A percentile compares a stretch with the other conserved stretches of the same genome.
Evolutionary conservation across 2,329 filamentous ascomycete genomes (phyloP).

Genomic region (Phialophora macrospora): DNA sequence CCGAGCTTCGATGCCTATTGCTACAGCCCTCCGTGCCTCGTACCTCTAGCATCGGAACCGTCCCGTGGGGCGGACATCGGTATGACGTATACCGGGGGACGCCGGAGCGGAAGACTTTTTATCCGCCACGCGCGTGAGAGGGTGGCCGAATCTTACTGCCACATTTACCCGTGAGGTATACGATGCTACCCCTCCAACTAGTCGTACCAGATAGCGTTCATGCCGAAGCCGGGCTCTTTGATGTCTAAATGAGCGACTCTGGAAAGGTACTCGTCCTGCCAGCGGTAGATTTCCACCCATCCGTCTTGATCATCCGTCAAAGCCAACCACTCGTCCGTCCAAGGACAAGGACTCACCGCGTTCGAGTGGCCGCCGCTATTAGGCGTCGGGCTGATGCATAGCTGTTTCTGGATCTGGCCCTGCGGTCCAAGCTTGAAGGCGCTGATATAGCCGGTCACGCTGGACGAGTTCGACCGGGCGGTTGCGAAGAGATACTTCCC

Average conservation of each 20-base stretch:
- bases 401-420: conserved; percentile 76
- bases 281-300: conserved; percentile 85
- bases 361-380: conserved; percentile 89
- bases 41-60: not conserved
- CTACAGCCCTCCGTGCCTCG: not conserved
- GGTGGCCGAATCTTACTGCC: not conserved
- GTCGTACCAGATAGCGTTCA: conserved; percentile 97
- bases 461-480: conserved; percentile 75
- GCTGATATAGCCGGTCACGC: conserved; percentile 79
- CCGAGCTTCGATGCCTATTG: not conserved
- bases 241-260: conserved; percentile 78
- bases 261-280: conserved; percentile 79
- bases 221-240: conserved; percentile 86
- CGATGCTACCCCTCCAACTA: conserved; percentile 43
- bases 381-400: conserved; percentile 81
- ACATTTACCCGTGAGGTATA: not conserved
- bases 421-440: conserved; percentile 73
- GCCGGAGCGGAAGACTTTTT: not conserved
- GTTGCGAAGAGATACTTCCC: conserved; percentile 82
- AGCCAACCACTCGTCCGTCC: conserved; percentile 87
- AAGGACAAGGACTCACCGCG: conserved; percentile 81
- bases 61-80: not conserved
- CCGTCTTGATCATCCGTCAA: conserved; percentile 87
- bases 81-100: not conserved
- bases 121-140: not conserved